phyloP scores from a whole-genome alignment of 345 rosid genomes.

The Euphorbia lathyris region DNA sequence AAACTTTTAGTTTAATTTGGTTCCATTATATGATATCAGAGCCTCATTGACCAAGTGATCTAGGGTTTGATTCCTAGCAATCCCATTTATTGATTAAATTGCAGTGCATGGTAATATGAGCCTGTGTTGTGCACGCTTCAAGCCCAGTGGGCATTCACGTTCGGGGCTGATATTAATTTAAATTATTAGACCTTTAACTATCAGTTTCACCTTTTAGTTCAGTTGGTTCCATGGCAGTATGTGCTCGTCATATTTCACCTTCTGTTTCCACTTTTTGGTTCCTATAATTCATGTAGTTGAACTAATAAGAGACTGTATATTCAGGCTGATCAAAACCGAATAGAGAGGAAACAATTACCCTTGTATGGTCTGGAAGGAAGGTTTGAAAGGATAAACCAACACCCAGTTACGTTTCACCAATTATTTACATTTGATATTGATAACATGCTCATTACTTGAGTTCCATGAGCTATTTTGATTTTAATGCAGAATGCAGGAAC shows the following conservation, averaged over 20 bases:
- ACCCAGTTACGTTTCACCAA: conserved; percentile 64
- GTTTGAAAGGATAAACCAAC: conserved; percentile 87
- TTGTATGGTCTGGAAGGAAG: conserved; percentile 80
- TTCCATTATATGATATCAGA: too few relatives aligned
- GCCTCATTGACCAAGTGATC: too few relatives aligned
- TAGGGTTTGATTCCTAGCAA: too few relatives aligned
- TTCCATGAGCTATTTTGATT: conserved; percentile 9
- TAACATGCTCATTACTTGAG: not conserved
- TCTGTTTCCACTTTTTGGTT: not conserved
- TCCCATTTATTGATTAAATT: too few relatives aligned
- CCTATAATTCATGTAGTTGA: not conserved
- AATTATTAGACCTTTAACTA: too few relatives aligned
- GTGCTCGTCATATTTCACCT: not conserved
- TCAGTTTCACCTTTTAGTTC: too few relatives aligned
- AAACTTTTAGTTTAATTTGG: too few relatives aligned
- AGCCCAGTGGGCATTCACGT: too few relatives aligned
- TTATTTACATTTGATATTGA: conserved; percentile 1
- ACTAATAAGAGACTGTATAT: conserved; percentile 13
- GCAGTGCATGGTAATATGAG: too few relatives aligned
- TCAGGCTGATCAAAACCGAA: conserved; percentile 85
- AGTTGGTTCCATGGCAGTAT: too few relatives aligned
- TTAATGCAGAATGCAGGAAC: conserved; percentile 70
- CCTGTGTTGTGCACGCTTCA: too few relatives aligned
- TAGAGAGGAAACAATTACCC: conserved; percentile 61
- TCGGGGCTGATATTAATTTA: too few relatives aligned